Base-by-base conservation (phyloP, 148 eudicot genomes). In the Cornus kousa region DNA sequence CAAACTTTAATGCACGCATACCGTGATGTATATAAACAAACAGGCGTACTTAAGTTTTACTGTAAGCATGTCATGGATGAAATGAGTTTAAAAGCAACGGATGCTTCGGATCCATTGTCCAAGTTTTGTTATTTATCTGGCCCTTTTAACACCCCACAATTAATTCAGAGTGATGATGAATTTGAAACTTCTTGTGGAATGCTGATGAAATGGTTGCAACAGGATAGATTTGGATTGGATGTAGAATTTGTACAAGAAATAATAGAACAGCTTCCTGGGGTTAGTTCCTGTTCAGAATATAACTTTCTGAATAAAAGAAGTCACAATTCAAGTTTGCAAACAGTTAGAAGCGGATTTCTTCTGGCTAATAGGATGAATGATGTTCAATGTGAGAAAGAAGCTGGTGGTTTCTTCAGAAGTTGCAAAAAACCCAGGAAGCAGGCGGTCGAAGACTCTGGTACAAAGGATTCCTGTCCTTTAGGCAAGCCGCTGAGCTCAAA, bases 151-250 rank as follows among this genome's bases (percentile, higher is more conserved):
- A 83, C 83, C 46, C 84, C 88, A n/a, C 72, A 70, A 5, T 46
- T 78, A 77, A 70, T 89, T 77, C 71, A 64, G 57, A 80, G 68
- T 10, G 73, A 65, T 62, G 71, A 43, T 22, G 85, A 85, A 67
- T 77, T 83, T 39, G 83, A 75, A 31, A 24, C 68, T 39, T 70
- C 76, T n/a, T 71, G 79, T 79, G 78, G 76, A 60, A 60, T 72
- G 80, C 77, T 89, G 65, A 68, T 67, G 62, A 79, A 80, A 33
- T 89, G 91, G 91, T 79, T 89, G 33, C 75, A 76, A 37, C 79
- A 81, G 55, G 89, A 89, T 71, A 85, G 91, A 74, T 89, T 89
- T 83, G 91, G 88, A 43, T 74, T 89, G 28, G 88, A 89, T 67
- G 71, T 72, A 17, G 91, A 87, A 46, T 87, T 89, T 77, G 86